phyloP scores from a whole-genome alignment of 225 moss, liverwort and hornwort species.

The Takakia lepidozioides region DNA sequence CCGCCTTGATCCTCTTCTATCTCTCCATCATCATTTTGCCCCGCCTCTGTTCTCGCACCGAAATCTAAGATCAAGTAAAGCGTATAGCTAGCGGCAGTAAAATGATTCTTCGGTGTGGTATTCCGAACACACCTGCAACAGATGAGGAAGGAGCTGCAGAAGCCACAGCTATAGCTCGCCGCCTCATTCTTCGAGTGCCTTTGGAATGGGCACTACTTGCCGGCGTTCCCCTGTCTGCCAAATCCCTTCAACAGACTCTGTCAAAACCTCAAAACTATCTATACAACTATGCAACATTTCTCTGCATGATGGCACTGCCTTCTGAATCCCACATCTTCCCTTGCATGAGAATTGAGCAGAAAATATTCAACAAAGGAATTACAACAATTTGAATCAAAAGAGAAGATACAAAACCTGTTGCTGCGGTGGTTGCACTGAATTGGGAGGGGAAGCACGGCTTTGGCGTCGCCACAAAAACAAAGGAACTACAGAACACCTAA shows the following conservation, averaged over 20 bases:
- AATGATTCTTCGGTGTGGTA: not conserved
- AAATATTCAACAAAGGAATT: too few relatives aligned
- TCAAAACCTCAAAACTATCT: not conserved
- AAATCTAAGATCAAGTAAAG: not conserved
- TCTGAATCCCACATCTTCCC: too few relatives aligned
- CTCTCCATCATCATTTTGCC: conserved; percentile 33
- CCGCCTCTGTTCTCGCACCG: conserved; percentile 13
- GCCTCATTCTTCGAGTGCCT: conserved; percentile 28
- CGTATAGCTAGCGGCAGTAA: too few relatives aligned
- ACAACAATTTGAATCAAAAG: not conserved
- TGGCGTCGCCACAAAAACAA: conserved; percentile 52
- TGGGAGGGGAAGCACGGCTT: conserved; percentile 1
- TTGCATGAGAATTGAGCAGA: too few relatives aligned
- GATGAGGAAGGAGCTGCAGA: conserved; percentile 42
- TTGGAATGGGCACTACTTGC: conserved; percentile 5
- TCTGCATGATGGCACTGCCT: too few relatives aligned
- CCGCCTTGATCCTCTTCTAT: conserved; percentile 28
- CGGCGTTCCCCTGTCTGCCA: conserved; percentile 13
- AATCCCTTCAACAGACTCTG: not conserved
- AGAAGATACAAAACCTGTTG: conserved; percentile 10
- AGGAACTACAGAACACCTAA: conserved; percentile 19
- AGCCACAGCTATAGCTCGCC: conserved; percentile 17
- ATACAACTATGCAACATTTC: not conserved
- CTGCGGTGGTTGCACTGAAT: not conserved
- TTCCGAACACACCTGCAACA: conserved; percentile 13